Conservation (phyloP, 768 basidiomycete species). For the Xerocomellus chrysenteron region DNA sequence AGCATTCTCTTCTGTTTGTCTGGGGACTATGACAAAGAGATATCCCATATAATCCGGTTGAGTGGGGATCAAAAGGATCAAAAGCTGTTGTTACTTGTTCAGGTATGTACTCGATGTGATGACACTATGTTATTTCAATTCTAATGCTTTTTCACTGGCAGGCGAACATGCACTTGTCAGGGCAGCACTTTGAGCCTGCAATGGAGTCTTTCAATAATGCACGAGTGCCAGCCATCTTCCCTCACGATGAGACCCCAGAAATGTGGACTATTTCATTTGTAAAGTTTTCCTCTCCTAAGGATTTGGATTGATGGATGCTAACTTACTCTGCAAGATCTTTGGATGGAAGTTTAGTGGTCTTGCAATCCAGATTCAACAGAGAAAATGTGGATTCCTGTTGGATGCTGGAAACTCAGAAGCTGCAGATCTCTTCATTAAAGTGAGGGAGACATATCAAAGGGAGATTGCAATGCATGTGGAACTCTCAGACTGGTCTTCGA, state of each 20-base stretch:
- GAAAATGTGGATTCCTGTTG: constrained; percentile 9
- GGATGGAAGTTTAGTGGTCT: constrained; percentile 24
- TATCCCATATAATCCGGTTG: not conserved
- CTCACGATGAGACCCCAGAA: constrained; percentile 12
- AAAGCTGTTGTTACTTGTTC: constrained; percentile 9
- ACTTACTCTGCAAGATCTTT: constrained; percentile 10
- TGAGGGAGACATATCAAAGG: constrained; percentile 6
- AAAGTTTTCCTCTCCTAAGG: not conserved
- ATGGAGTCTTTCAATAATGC: constrained; percentile 7
- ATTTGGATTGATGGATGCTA: not conserved
- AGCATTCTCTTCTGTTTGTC: constrained; percentile 13
- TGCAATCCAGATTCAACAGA: constrained; percentile 14
- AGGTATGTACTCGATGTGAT: constrained; percentile 1
- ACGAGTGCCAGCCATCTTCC: constrained; percentile 11
- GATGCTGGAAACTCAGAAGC: not conserved
- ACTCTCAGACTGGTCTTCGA: constrained; percentile 14
- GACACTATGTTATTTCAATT: not conserved
- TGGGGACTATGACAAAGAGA: constrained; percentile 4
- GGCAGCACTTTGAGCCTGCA: constrained; percentile 3
- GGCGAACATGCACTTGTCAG: constrained; percentile 16
- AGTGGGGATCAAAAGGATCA: not conserved
- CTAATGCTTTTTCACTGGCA: not conserved
- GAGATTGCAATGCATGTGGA: constrained; percentile 14
- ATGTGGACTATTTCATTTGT: constrained; percentile 17
- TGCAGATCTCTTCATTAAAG: constrained; percentile 8